These are phyloP conservation scores for Gloeopeniophorella convolvens DNA, from an alignment of 768 basidiomycete species.

Conservation along the genomic window DNA sequence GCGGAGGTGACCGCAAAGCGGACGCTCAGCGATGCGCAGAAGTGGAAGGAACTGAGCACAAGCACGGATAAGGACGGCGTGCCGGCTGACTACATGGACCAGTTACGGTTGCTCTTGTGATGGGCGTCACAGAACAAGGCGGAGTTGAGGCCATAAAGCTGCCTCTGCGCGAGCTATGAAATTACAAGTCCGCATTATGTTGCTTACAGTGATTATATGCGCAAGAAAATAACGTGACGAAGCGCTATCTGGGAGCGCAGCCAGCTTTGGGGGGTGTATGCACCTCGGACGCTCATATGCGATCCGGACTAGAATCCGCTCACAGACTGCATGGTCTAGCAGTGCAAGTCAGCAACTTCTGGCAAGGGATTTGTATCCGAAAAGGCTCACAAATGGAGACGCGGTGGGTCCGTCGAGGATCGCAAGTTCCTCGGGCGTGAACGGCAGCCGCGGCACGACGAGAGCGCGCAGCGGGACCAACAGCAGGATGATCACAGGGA, in stretches of 20 bases:
- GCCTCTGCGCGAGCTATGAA: no score
- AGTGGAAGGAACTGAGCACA: conserved; percentile 1
- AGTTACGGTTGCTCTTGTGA: no score
- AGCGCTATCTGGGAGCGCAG: no score
- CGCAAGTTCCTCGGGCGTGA: conserved; percentile 68
- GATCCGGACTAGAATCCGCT: conserved; percentile 17
- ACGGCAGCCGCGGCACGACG: conserved; percentile 68
- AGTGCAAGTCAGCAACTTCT: not conserved
- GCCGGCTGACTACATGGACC: no score
- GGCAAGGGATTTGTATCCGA: not conserved
- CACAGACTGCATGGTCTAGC: conserved; percentile 19
- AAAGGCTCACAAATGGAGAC: conserved; percentile 66
- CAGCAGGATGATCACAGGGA: conserved; percentile 82
- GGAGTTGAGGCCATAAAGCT: no score
- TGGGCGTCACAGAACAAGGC: no score
- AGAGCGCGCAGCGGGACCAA: conserved; percentile 70
- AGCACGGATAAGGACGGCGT: conserved; percentile 4
- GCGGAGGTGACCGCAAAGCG: not conserved
- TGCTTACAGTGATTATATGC: no score
- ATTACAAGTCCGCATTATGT: no score
- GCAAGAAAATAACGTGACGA: no score
- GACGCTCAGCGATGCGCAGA: not conserved
- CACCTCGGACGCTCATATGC: no score
- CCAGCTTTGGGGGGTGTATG: no score
- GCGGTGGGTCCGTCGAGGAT: conserved; percentile 90